Evolutionary conservation across 768 basidiomycete species (phyloP).

Genomic region (Kwoniella pini): DNA sequence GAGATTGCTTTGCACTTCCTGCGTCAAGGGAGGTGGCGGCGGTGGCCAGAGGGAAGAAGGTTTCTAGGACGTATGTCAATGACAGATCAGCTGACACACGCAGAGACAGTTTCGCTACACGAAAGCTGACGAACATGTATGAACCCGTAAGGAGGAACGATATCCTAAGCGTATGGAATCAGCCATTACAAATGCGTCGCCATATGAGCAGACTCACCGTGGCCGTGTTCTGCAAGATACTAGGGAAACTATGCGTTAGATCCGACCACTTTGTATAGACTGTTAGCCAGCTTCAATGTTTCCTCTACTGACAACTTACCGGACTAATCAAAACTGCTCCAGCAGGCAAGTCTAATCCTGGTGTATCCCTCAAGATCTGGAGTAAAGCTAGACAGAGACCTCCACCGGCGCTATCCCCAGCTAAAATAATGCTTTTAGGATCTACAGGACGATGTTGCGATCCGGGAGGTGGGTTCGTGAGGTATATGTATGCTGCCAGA

Average conservation of each 20-base stretch:
- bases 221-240: conserved; percentile 76
- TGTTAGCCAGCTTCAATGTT: background rate
- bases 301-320: conserved; percentile 61
- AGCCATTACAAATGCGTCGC: background rate
- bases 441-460: conserved; percentile 76
- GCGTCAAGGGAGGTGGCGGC: conserved; percentile 52
- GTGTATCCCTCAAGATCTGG: conserved; percentile 75
- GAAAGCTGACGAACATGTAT: conserved; percentile 46
- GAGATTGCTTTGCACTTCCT: conserved; percentile 45
- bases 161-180: conserved; percentile 61
- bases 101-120: background rate
- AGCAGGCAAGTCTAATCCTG: conserved; percentile 74
- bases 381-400: conserved; percentile 79
- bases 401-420: conserved; percentile 92
- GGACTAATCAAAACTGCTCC: conserved; percentile 89
- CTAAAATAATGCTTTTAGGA: conserved; percentile 77
- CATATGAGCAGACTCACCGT: conserved; percentile 61
- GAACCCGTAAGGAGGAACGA: conserved; percentile 58
- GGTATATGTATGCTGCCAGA: conserved; percentile 83
- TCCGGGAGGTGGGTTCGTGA: conserved; percentile 80
- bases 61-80: conserved; percentile 37
- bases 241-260: conserved; percentile 93
- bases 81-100: background rate
- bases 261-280: conserved; percentile 58
- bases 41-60: conserved; percentile 56